Evolutionary conservation across 169 alveolate genomes (phyloP).

Genomic region (Cryptosporidium tyzzeri): DNA sequence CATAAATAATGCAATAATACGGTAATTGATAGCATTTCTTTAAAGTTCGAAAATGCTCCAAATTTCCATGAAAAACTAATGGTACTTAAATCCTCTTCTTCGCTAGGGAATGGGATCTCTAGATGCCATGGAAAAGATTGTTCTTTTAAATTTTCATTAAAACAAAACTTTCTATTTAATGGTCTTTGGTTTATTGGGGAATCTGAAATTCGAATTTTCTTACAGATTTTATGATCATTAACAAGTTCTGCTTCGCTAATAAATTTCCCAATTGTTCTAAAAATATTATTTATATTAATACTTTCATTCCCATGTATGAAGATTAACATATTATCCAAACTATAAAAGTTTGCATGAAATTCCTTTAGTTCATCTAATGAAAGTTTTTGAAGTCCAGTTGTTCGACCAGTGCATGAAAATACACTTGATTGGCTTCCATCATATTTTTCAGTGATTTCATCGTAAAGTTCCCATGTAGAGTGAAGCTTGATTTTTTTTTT

Average conservation of each 20-base stretch:
- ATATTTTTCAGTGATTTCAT: constrained; percentile 37
- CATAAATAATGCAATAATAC: constrained; percentile 45
- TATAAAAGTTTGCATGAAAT: constrained; percentile 43
- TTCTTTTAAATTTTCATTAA: constrained; percentile 6
- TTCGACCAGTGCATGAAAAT: constrained; percentile 56
- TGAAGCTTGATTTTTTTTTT: neutral
- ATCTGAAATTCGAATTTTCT: neutral
- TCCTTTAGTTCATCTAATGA: constrained; percentile 26
- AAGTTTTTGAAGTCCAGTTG: constrained; percentile 24
- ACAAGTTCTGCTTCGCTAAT: neutral
- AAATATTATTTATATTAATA: constrained; percentile 16
- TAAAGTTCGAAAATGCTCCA: constrained; percentile 36
- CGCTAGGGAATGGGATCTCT: constrained; percentile 49
- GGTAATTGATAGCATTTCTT: constrained; percentile 40
- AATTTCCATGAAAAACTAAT: constrained; percentile 48
- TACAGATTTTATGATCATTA: neutral
- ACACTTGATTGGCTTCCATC: neutral
- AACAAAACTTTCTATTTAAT: neutral
- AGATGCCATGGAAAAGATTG: constrained; percentile 23
- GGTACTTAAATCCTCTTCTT: constrained; percentile 56
- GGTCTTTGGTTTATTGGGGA: too few species aligned
- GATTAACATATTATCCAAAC: constrained; percentile 16
- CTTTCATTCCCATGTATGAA: constrained; percentile 31
- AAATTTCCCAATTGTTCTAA: constrained; percentile 1
- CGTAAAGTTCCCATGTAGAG: constrained; percentile 50